Evolutionary conservation across 2,329 filamentous ascomycete genomes (phyloP).

Genomic region (Aspergillus amoenus): DNA sequence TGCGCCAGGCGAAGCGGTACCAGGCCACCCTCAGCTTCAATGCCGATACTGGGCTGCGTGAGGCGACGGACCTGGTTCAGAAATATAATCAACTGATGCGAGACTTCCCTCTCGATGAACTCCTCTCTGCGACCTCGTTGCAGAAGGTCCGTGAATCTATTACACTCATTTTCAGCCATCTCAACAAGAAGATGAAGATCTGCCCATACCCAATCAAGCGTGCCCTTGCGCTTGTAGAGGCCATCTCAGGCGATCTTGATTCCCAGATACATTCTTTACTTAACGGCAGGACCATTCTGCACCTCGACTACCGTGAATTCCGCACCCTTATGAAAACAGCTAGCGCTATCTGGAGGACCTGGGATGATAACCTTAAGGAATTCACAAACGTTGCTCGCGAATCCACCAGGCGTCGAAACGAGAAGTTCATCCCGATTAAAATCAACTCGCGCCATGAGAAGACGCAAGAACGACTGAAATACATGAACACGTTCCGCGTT

Average conservation of each 20-base stretch:
- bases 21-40: conserved; percentile 96
- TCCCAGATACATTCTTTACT: conserved; percentile 81
- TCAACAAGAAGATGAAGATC: conserved; percentile 97
- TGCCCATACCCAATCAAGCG: conserved; percentile 92
- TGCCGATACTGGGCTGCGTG: conserved; percentile 92
- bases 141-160: conserved; percentile 87
- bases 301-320: conserved; percentile 90
- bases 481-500: conserved; percentile 90
- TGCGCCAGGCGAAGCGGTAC: conserved; percentile 96
- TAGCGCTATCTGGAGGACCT: conserved; percentile 82
- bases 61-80: conserved; percentile 92
- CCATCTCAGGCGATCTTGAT: conserved; percentile 91
- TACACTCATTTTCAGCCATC: conserved; percentile 83
- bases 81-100: conserved; percentile 99
- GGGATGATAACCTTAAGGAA: conserved; percentile 96
- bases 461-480: conserved; percentile 86
- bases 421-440: conserved; percentile 99
- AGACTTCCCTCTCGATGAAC: conserved; percentile 92
- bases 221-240: conserved; percentile 90
- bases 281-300: conserved; percentile 82
- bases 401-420: conserved; percentile 86
- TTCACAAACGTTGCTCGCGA: conserved; percentile 98
- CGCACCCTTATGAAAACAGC: conserved; percentile 78
- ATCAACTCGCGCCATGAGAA: conserved; percentile 83
- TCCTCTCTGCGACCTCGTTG: conserved; percentile 87